Conservation (phyloP, 1,284 basidiomycete genomes). For the Acaromyces ingoldii region DNA sequence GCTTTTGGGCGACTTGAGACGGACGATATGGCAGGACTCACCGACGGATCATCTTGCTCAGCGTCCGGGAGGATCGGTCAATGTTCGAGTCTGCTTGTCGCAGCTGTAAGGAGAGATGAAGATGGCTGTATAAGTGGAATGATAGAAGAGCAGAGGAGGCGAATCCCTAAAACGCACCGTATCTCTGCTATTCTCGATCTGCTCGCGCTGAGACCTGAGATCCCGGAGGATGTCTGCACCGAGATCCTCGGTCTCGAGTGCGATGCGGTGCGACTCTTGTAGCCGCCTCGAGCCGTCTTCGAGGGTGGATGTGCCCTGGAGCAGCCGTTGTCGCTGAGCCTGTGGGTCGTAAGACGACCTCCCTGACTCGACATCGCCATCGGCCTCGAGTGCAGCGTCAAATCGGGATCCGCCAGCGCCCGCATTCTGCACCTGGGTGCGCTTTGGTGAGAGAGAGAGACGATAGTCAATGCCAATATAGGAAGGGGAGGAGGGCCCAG, state of each 20-base stretch:
- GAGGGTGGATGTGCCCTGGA: slow-evolving; percentile 52
- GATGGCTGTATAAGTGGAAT: neutral
- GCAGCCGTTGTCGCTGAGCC: slow-evolving; percentile 53
- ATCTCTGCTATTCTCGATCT: slow-evolving; percentile 88
- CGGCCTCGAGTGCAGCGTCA: slow-evolving; percentile 6
- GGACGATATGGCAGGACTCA: slow-evolving; percentile 42
- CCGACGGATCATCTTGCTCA: slow-evolving; percentile 63
- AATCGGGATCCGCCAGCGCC: neutral
- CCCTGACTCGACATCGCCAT: slow-evolving; percentile 27
- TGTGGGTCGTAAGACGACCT: slow-evolving; percentile 17
- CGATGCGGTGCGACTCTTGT: slow-evolving; percentile 84
- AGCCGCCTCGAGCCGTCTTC: slow-evolving; percentile 61
- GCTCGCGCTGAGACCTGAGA: slow-evolving; percentile 81
- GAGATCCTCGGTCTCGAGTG: slow-evolving; percentile 91
- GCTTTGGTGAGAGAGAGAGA: neutral
- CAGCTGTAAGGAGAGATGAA: slow-evolving; percentile 48
- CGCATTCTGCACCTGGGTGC: neutral
- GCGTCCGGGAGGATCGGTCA: slow-evolving; percentile 59
- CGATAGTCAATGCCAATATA: no score
- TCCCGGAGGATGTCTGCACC: slow-evolving; percentile 87
- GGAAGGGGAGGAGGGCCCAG: no score
- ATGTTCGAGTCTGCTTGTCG: slow-evolving; percentile 59
- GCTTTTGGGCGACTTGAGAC: neutral
- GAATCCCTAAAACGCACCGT: slow-evolving; percentile 59
- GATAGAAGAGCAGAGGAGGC: neutral